Conservation (phyloP, 169 alveolate genomes). For the Besnoitia besnoiti region DNA sequence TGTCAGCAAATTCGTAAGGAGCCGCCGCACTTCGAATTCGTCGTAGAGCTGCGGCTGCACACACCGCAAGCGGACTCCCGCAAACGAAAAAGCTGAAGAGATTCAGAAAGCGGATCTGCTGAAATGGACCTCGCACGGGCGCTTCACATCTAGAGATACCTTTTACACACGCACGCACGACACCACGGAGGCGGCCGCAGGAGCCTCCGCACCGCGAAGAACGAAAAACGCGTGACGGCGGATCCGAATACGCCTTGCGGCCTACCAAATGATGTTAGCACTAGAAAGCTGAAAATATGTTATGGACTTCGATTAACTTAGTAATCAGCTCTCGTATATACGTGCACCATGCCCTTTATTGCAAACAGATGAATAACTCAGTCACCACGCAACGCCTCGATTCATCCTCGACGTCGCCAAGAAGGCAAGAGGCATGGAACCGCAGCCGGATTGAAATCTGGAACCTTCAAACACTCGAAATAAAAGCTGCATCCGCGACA, state of each 20-base stretch:
- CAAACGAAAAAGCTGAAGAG: neutral
- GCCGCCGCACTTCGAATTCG: conserved; percentile 31
- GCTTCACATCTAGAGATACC: neutral
- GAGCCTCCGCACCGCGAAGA: neutral
- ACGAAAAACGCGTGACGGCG: neutral
- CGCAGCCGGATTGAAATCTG: too few relatives aligned
- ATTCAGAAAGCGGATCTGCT: neutral
- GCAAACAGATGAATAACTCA: too few relatives aligned
- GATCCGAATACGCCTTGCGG: neutral
- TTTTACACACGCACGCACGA: too few relatives aligned
- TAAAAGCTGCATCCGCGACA: too few relatives aligned
- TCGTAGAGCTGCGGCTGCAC: conserved; percentile 16
- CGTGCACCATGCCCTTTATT: too few relatives aligned
- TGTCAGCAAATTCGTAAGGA: neutral
- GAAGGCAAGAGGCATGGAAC: too few relatives aligned
- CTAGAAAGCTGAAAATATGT: neutral
- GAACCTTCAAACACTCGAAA: too few relatives aligned
- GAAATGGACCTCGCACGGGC: neutral
- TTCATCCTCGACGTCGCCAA: too few relatives aligned
- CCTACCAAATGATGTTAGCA: neutral
- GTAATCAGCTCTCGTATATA: too few relatives aligned
- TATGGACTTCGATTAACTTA: too few relatives aligned
- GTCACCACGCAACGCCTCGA: too few relatives aligned
- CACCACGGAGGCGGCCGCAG: neutral
- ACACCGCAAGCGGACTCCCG: neutral